Percentiles rank a stretch among this genome's conserved stretches.
Evolutionary conservation across 345 rosid genomes (phyloP).

Genomic region (Turritis glabra): DNA sequence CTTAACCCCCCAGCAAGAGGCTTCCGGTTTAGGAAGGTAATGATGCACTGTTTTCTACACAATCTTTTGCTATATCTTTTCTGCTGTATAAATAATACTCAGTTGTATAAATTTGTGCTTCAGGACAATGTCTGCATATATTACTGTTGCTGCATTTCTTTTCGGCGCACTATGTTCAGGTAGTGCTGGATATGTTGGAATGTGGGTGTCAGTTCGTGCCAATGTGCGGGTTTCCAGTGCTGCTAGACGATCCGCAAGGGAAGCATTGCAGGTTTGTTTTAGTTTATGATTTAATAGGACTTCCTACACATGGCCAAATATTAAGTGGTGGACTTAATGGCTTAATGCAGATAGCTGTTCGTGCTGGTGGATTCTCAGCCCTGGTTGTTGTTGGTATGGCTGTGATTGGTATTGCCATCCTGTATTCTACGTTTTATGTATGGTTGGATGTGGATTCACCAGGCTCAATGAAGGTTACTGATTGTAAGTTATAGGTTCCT

Average conservation of each 20-base stretch:
- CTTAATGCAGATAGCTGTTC: slow-evolving; percentile 81
- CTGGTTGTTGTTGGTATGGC: slow-evolving; percentile 99
- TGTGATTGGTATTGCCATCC: slow-evolving; percentile 93
- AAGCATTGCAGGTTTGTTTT: slow-evolving; percentile 84
- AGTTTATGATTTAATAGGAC: slow-evolving; percentile 2
- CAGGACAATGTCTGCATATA: slow-evolving; percentile 79
- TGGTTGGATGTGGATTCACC: slow-evolving; percentile 88
- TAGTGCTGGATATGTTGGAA: slow-evolving; percentile 90
- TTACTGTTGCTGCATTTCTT: slow-evolving; percentile 92
- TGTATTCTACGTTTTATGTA: slow-evolving; percentile 88
- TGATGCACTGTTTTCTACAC: slow-evolving; percentile 9
- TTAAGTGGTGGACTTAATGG: slow-evolving; percentile 37
- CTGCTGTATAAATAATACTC: slow-evolving; percentile 23
- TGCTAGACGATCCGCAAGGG: slow-evolving; percentile 95
- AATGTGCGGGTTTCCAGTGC: slow-evolving; percentile 98
- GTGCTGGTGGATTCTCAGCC: slow-evolving; percentile 99
- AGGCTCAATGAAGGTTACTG: slow-evolving; percentile 87
- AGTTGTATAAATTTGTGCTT: slow-evolving; percentile 30
- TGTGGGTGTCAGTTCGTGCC: slow-evolving; percentile 99
- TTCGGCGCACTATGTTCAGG: slow-evolving; percentile 93
- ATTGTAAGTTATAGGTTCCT: slow-evolving; percentile 62
- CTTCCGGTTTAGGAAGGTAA: too few species aligned
- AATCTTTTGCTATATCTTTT: background rate
- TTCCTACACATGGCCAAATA: slow-evolving; percentile 13
- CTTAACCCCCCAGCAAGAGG: slow-evolving; percentile 85